phyloP scores from a whole-genome alignment of 768 basidiomycete genomes.

The Infundibulicybe gibba region DNA sequence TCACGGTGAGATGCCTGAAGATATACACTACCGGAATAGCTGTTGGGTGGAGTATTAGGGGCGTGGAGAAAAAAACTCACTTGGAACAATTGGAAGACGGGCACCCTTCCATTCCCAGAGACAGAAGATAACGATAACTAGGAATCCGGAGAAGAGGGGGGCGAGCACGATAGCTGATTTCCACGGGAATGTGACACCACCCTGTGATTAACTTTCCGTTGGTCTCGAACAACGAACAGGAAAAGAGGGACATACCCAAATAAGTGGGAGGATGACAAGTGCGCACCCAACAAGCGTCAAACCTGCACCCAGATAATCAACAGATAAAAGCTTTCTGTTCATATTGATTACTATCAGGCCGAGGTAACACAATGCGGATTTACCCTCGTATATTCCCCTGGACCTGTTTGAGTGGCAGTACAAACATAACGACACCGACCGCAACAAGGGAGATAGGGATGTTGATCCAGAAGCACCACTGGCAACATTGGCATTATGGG shows the following conservation, averaged over 20 bases:
- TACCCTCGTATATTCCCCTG: conserved; percentile 54
- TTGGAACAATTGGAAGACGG: conserved; percentile 68
- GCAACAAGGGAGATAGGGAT: conserved; percentile 55
- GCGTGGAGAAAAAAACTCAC: conserved; percentile 27
- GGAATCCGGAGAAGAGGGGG: conserved; percentile 51
- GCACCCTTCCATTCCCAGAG: conserved; percentile 74
- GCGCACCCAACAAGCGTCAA: conserved; percentile 60
- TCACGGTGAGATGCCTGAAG: conserved; percentile 62
- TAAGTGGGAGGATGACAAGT: conserved; percentile 64
- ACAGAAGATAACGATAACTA: conserved; percentile 56
- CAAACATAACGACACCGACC: conserved; percentile 52
- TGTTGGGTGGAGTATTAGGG: neutral
- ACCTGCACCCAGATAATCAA: conserved; percentile 61
- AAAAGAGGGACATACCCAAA: conserved; percentile 48
- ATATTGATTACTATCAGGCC: neutral
- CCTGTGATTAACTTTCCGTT: conserved; percentile 29
- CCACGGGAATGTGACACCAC: conserved; percentile 74
- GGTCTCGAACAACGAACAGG: neutral
- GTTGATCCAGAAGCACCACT: conserved; percentile 80
- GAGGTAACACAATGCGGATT: neutral
- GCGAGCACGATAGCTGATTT: conserved; percentile 60
- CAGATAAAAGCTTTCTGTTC: conserved; percentile 53
- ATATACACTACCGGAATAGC: conserved; percentile 53
- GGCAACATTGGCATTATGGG: neutral
- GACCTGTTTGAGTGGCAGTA: conserved; percentile 69